Conservation (phyloP, 2,329 filamentous ascomycete genomes). For the Geoglossum cookeanum region DNA sequence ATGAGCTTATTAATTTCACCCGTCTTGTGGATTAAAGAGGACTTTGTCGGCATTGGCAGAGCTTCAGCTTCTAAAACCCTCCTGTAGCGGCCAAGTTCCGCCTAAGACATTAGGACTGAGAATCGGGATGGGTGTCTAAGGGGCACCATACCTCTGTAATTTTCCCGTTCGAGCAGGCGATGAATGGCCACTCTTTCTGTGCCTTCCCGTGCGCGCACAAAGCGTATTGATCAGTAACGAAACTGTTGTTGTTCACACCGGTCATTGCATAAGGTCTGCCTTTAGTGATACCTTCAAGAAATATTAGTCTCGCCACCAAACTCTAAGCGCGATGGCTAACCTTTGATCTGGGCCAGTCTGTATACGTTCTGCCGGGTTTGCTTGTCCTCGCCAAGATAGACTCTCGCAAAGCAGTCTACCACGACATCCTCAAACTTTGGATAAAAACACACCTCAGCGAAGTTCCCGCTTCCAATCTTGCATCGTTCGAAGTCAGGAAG, state of each 20-base stretch:
- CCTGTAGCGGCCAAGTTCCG: conserved; percentile 67
- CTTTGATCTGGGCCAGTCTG: conserved; percentile 74
- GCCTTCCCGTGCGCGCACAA: conserved; percentile 66
- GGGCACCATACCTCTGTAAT: conserved; percentile 53
- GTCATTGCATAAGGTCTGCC: conserved; percentile 73
- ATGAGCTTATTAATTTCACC: conserved; percentile 64
- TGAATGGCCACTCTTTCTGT: conserved; percentile 73
- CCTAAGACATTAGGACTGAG: conserved; percentile 24
- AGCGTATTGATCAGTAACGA: conserved; percentile 75
- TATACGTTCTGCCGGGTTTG: conserved; percentile 60
- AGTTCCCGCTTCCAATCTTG: conserved; percentile 66
- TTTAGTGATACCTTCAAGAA: conserved; percentile 42
- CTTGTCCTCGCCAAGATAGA: conserved; percentile 62
- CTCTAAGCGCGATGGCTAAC: conserved; percentile 25
- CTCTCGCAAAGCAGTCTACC: conserved; percentile 65
- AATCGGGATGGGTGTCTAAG: not conserved
- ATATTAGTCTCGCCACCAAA: not conserved
- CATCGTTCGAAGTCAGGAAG: conserved; percentile 71
- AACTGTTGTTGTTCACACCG: conserved; percentile 50
- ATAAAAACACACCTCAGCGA: conserved; percentile 82
- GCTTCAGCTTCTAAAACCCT: conserved; percentile 53
- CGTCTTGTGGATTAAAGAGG: conserved; percentile 50
- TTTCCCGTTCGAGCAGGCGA: conserved; percentile 66
- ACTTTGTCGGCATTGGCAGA: conserved; percentile 54
- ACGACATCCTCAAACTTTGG: conserved; percentile 73